Base-by-base conservation (phyloP, 345 rosid genomes). In the Theobroma cacao region DNA sequence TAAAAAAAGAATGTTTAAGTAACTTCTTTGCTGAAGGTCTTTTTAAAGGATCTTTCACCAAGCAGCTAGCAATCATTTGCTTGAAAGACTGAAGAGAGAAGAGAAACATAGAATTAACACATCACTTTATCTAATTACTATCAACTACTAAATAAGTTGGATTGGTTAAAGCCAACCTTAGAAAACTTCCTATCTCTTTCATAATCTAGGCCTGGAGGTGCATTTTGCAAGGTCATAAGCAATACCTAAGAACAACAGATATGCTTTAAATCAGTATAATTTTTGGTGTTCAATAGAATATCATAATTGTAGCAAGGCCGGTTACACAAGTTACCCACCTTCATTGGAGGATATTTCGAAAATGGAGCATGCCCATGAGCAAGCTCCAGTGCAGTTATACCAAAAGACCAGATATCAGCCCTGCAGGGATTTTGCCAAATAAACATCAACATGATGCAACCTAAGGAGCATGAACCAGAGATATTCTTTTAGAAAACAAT, bases 361-460 rank as follows among this genome's bases (percentile, higher is more conserved):
- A 95, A 95, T 65, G 98, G 98, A 76, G 98, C 98, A 83, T 95
- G 98, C n/a, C 98, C 98, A 86, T 93, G 99, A 45, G 99, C 98
- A 81, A 96, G 97, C 90, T 96, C 99, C 75, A 96, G 75, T 75
- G 97, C 99, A n/a, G 99, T 96, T 68, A 96, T 96, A 61, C 99
- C 99, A 82, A 96, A 96, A 11, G 99, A 96, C 99, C 99, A 96
- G 66, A 96, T 96, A 85, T 96, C 99, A 74, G 97, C 99, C 91
- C 99, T 96, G 88, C 79, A 78, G 50, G 72, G 38, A 82, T 82
- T 70, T 77, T 85, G 26, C 30, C 59, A 72, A 65, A 82, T 76
- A 84, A 76, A 78, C 66, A 75, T 82, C 75, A 79, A 62, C 62
- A 28, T 78, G 59, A 33, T 75, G 63, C 45, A 15, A 81, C 75